Evolutionary conservation across 495 filamentous ascomycete genomes (phyloP).

Genomic region (Paragyromitra xinjiangensis): DNA sequence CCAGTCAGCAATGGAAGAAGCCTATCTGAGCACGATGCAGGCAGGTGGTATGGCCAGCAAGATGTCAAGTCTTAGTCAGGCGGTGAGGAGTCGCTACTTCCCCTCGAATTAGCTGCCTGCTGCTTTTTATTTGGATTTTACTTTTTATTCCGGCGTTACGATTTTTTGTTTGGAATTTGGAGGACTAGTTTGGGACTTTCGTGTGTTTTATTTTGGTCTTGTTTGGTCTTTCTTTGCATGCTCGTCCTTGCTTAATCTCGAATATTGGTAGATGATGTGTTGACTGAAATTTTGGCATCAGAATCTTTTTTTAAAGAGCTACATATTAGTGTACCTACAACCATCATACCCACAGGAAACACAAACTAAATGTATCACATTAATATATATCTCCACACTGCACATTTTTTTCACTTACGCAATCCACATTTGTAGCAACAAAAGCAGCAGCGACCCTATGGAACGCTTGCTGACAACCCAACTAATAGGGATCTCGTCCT

Average conservation of each 20-base stretch:
- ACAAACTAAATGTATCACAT: not conserved
- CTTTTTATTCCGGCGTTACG: constrained; percentile 36
- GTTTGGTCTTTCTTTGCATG: constrained; percentile 1
- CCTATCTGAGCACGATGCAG: constrained; percentile 90
- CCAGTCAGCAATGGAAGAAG: constrained; percentile 92
- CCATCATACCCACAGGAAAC: not conserved
- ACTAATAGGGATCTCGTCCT: constrained; percentile 22
- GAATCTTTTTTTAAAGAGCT: not conserved
- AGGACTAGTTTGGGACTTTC: not conserved
- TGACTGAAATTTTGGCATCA: constrained; percentile 4
- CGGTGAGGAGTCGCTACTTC: constrained; percentile 56
- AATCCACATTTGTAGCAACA: not conserved
- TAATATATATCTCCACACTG: constrained; percentile 9
- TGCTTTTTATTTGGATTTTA: constrained; percentile 15
- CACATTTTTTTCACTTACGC: not conserved
- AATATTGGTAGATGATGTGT: constrained; percentile 24
- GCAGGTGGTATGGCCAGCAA: constrained; percentile 82
- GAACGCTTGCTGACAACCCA: constrained; percentile 14
- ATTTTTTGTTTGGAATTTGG: constrained; percentile 14
- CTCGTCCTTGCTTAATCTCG: not conserved
- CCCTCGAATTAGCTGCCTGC: constrained; percentile 47
- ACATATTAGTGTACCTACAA: constrained; percentile 12
- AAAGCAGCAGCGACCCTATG: not conserved
- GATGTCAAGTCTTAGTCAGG: constrained; percentile 83
- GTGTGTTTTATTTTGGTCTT: constrained; percentile 2